These are phyloP conservation scores for Fomitopsis betulina DNA, from an alignment of 1,284 basidiomycete species.

Conservation along the genomic window DNA sequence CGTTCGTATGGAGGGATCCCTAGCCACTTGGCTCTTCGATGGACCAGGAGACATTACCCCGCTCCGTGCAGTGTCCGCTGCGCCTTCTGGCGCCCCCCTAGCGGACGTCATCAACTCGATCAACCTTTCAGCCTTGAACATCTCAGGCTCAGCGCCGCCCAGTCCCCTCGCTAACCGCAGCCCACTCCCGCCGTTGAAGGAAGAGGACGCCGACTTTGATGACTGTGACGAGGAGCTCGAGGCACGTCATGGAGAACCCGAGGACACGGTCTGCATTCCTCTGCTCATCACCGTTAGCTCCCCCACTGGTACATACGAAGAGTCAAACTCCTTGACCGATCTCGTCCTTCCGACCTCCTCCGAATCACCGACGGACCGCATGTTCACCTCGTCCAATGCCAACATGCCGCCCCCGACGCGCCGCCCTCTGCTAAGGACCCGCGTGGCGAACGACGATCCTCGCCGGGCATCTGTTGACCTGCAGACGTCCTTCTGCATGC, in stretches of 20 bases:
- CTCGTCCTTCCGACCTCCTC: constrained; percentile 9
- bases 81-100: constrained; percentile 28
- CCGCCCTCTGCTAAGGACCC: neutral
- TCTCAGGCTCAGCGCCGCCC: constrained; percentile 9
- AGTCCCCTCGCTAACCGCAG: neutral
- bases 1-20: neutral
- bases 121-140: constrained; percentile 20
- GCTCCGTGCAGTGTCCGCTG: constrained; percentile 14
- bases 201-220: neutral
- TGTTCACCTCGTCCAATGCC: constrained; percentile 1
- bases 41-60: neutral
- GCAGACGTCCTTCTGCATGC: constrained; percentile 51
- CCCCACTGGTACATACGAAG: constrained; percentile 10
- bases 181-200: neutral
- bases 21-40: constrained; percentile 1
- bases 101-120: constrained; percentile 33
- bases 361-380: constrained; percentile 9
- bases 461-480: constrained; percentile 53
- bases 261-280: constrained; percentile 8
- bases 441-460: constrained; percentile 23
- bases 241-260: neutral
- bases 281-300: constrained; percentile 20
- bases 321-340: constrained; percentile 8
- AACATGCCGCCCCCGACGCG: neutral
- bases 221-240: neutral